Evolutionary conservation across 2,329 filamentous ascomycete species (phyloP).

Genomic region (Pseudogymnoascus sp.): DNA sequence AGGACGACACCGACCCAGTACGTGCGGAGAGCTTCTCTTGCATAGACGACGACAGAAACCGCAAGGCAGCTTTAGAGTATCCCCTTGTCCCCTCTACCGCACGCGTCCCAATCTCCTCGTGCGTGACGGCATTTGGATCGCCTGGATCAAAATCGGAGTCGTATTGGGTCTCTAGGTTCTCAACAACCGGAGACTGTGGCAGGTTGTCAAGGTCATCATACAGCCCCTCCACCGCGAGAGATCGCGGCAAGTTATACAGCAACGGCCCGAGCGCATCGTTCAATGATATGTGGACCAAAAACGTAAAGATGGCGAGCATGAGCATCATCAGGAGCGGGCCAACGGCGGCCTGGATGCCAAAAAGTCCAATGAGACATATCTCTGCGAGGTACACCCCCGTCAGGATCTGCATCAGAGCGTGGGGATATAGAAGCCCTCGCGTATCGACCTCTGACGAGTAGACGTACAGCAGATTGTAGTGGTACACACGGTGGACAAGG

Average conservation of each 20-base stretch:
- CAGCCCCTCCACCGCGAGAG: conserved; percentile 24
- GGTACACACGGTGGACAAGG: conserved; percentile 58
- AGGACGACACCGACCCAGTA: neutral
- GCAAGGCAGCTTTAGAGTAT: conserved; percentile 21
- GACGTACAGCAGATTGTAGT: conserved; percentile 60
- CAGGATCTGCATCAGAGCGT: conserved; percentile 56
- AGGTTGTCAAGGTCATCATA: conserved; percentile 10
- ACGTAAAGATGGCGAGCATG: conserved; percentile 46
- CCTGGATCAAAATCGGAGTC: conserved; percentile 28
- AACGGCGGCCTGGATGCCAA: conserved; percentile 46
- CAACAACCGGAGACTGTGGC: neutral
- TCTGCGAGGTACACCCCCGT: conserved; percentile 57
- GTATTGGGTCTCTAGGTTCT: conserved; percentile 28
- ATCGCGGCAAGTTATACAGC: conserved; percentile 26
- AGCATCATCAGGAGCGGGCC: conserved; percentile 53
- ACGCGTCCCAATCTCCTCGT: conserved; percentile 21
- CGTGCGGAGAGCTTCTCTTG: neutral
- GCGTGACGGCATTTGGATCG: conserved; percentile 13
- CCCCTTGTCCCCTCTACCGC: conserved; percentile 15
- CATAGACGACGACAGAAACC: conserved; percentile 13
- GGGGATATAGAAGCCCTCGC: conserved; percentile 57
- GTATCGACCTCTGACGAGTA: conserved; percentile 55
- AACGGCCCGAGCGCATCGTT: conserved; percentile 25
- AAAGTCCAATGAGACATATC: conserved; percentile 56
- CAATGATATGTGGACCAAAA: conserved; percentile 44